A percentile compares a stretch with the other conserved stretches of the same genome.
These are phyloP conservation scores for Clarireedia monteithiana DNA, from an alignment of 2,329 filamentous ascomycete species.

Conservation along the genomic window DNA sequence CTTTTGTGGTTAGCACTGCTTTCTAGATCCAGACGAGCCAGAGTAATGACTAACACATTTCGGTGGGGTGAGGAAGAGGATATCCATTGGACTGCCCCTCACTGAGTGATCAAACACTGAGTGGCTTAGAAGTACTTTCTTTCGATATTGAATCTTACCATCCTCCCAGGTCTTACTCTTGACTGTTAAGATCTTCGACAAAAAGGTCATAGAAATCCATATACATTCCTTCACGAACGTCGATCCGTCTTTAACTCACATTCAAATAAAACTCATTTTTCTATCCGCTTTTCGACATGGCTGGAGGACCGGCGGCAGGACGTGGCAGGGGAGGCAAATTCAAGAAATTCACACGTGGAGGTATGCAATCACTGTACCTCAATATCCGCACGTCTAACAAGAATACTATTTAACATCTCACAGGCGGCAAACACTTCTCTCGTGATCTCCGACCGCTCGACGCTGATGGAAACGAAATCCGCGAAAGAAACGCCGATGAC, in stretches of 20 bases:
- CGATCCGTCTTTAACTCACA: not conserved
- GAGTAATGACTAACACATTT: no score
- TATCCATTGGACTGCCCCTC: not conserved
- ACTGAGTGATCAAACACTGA: not conserved
- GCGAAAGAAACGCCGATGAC: conserved; percentile 61
- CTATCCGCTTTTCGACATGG: conserved; percentile 30
- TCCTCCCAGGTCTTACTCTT: no score
- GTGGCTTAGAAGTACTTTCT: not conserved
- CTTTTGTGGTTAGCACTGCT: no score
- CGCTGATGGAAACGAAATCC: conserved; percentile 77
- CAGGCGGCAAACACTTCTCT: conserved; percentile 93
- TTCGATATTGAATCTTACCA: no score
- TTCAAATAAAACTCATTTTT: not conserved
- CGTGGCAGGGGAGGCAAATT: conserved; percentile 84
- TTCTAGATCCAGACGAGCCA: no score
- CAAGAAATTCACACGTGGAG: conserved; percentile 86
- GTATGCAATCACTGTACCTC: conserved; percentile 40
- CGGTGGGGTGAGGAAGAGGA: no score
- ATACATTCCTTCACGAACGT: not conserved
- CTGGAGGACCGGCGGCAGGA: conserved; percentile 34
- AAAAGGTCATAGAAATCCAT: no score
- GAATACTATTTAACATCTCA: conserved; percentile 14
- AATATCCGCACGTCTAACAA: not conserved
- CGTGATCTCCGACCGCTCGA: conserved; percentile 83
- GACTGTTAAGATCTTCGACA: no score